phyloP scores from a whole-genome alignment of 345 rosid genomes.

The Luvunga scandens region DNA sequence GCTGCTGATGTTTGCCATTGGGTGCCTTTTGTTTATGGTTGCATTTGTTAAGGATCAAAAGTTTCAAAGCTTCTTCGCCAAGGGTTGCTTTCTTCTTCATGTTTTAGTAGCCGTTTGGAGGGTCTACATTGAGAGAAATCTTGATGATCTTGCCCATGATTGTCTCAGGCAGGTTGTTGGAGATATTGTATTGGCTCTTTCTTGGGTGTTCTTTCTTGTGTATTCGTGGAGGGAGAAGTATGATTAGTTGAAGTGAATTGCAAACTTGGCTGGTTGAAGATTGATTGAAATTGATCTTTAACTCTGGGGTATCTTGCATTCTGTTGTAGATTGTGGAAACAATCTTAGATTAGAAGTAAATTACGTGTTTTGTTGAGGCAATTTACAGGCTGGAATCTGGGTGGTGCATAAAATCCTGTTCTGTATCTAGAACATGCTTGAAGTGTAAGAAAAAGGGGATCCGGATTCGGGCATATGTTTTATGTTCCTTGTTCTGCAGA shows the following conservation, averaged over 20 bases:
- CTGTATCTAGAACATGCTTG: not conserved
- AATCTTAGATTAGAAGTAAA: not conserved
- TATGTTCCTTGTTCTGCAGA: not conserved
- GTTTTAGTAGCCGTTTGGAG: slow-evolving; percentile 76
- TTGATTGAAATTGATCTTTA: not conserved
- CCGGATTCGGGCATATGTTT: not conserved
- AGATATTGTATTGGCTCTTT: slow-evolving; percentile 61
- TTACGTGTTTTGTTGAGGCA: not conserved
- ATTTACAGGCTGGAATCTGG: not conserved
- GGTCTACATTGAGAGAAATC: slow-evolving; percentile 57
- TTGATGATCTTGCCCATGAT: slow-evolving; percentile 69
- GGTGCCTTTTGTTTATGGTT: slow-evolving; percentile 75
- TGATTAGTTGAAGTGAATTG: slow-evolving; percentile 40
- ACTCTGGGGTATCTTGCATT: not conserved
- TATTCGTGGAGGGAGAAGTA: slow-evolving; percentile 94
- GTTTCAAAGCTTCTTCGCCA: slow-evolving; percentile 80
- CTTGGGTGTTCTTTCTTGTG: slow-evolving; percentile 83
- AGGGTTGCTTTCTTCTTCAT: slow-evolving; percentile 74
- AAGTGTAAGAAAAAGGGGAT: slow-evolving; percentile 1
- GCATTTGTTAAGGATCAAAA: slow-evolving; percentile 76
- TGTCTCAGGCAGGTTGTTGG: slow-evolving; percentile 72
- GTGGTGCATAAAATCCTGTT: not conserved
- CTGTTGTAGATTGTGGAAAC: not conserved
- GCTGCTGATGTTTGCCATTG: slow-evolving; percentile 73
- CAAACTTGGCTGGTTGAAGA: not conserved